These are phyloP conservation scores for Mucor plumbeus DNA, from an alignment of 371 early-diverging fungal genomes.

Conservation along the genomic window DNA sequence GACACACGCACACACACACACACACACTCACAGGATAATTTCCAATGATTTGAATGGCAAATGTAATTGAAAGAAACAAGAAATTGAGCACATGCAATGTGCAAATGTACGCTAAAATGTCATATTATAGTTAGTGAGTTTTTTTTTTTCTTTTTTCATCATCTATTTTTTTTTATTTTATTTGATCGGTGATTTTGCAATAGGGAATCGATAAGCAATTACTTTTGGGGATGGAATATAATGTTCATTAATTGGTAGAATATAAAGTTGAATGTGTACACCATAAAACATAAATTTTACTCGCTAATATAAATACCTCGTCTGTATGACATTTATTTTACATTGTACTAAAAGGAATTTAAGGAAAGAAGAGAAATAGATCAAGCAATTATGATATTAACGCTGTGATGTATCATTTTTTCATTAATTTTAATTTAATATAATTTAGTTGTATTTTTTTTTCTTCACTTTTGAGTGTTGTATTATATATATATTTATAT, in stretches of 20 bases:
- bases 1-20: background rate
- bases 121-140: background rate
- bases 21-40: background rate
- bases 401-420: background rate
- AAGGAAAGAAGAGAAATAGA: background rate
- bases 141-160: background rate
- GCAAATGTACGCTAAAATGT: background rate
- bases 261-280: conserved; percentile 1
- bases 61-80: background rate
- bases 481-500: too few species aligned
- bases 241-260: conserved; percentile 1
- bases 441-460: background rate
- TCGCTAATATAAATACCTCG: background rate
- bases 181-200: conserved; percentile 5
- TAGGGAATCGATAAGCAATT: background rate
- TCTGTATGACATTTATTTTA: background rate
- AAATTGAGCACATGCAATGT: background rate
- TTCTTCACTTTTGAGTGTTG: too few species aligned
- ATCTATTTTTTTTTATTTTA: background rate
- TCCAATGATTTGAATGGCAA: background rate
- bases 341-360: background rate
- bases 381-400: background rate
- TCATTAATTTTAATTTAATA: background rate
- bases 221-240: background rate
- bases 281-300: background rate